Evolutionary conservation across 2,329 filamentous ascomycete species (phyloP).

Genomic region (Tolypocladium capitatum): DNA sequence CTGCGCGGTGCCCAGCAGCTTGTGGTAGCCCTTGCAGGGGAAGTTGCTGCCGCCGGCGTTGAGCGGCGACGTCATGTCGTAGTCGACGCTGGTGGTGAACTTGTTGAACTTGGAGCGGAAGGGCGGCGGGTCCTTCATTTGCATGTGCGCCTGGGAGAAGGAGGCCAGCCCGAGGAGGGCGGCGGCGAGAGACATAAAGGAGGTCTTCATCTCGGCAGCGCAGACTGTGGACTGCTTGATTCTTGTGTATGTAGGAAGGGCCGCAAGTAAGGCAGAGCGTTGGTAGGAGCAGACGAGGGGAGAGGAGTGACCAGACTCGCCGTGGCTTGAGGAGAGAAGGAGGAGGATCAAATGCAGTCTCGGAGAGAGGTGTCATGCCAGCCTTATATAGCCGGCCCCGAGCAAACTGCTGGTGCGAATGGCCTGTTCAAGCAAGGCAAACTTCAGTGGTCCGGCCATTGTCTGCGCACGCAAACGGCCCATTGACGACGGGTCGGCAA

Average conservation of each 20-base stretch:
- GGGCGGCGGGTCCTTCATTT: constrained; percentile 38
- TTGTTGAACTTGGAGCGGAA: constrained; percentile 41
- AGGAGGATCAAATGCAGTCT: not conserved
- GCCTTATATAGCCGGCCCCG: not conserved
- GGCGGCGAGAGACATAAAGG: constrained; percentile 20
- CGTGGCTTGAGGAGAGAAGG: not conserved
- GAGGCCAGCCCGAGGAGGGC: constrained; percentile 28
- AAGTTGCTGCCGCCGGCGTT: constrained; percentile 47
- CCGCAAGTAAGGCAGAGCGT: not conserved
- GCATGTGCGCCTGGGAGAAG: constrained; percentile 40
- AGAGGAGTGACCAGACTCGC: not conserved
- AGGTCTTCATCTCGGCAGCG: constrained; percentile 26
- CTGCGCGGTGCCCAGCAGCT: constrained; percentile 30
- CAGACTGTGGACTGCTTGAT: not conserved
- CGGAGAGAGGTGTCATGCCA: not conserved
- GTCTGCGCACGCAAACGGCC: not conserved
- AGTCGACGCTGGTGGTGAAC: constrained; percentile 43
- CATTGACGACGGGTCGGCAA: not conserved
- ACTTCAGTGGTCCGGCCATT: not conserved
- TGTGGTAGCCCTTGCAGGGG: constrained; percentile 58
- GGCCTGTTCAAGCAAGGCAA: not conserved
- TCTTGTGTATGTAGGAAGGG: not conserved
- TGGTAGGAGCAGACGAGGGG: not conserved
- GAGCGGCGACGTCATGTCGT: constrained; percentile 59
- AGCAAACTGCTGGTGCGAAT: not conserved